Evolutionary conservation across 2,329 filamentous ascomycete species (phyloP), one percentile per base, ranked within the genome.

Genomic region (Tolypocladium ophioglossoides): DNA sequence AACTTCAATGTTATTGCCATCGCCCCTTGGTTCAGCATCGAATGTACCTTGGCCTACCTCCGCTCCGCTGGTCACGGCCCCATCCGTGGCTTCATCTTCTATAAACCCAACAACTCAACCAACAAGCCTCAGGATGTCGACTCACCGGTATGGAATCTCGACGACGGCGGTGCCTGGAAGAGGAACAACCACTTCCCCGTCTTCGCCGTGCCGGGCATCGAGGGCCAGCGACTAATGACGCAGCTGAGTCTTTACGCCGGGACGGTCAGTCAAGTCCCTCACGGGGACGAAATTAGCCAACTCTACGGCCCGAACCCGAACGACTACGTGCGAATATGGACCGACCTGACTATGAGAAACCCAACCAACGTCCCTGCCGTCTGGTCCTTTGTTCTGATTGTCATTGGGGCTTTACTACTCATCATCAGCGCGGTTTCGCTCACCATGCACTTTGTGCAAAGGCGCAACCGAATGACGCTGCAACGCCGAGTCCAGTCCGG

Each of bases 1-100:
- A 83, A 87, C 60, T 90, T 89, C 67, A 83, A 86, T 54, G 75
- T 91, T 52, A 82, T 96, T 61, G 91, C 87, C 32, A 73, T 96
- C 52, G 91, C 89, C 27, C 92, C 92, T 32, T 97, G 92, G 91
- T 83, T 90, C 62, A 87, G 79, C 57, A 73, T 78, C 9, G 73
- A 82, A 30, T 99, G 92, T 66, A 87, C 89, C 14, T 71, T 78
- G 54, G 79, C 85, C 47, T 96, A 90, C 66, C 77, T 97, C 49
- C 71, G 77, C 20, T 76, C 80, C 22, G 78, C 80, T n/a, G 73
- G 75, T 35, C 63, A 70, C 54, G 81, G 85, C 59, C 78, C 81
- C 27, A 76, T 86, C 11, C 78, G 82, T 44, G 83, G 74, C 24
- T 80, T 87, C 63, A 72, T 87, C 40, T 85, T 86, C 60, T 87